Evolutionary conservation across 1,139 yeast genomes (phyloP).

Genomic region (Debaryomyces sp.): DNA sequence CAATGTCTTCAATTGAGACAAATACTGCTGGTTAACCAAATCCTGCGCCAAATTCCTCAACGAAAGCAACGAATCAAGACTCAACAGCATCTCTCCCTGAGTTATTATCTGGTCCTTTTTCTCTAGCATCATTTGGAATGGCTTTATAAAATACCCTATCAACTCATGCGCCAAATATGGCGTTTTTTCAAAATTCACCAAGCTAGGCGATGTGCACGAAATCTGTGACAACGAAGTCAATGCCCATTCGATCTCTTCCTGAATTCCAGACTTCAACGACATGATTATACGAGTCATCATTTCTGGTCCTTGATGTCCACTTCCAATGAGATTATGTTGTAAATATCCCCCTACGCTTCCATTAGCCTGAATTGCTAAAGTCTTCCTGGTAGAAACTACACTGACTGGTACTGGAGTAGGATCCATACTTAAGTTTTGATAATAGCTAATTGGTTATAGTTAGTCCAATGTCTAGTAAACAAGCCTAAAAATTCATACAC

Average conservation of each 20-base stretch:
- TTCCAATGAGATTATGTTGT: constrained; percentile 34
- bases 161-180: constrained; percentile 55
- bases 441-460: neutral
- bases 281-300: constrained; percentile 61
- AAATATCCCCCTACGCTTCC: constrained; percentile 17
- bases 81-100: constrained; percentile 41
- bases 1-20: constrained; percentile 58
- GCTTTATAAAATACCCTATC: constrained; percentile 44
- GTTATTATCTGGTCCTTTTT: constrained; percentile 24
- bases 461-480: neutral
- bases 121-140: constrained; percentile 29
- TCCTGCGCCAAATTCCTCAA: constrained; percentile 84
- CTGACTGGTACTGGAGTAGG: constrained; percentile 25
- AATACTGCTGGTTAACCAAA: constrained; percentile 75
- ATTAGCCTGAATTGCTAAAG: constrained; percentile 17
- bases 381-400: constrained; percentile 20
- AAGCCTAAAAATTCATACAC: constrained; percentile 6
- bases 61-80: constrained; percentile 68
- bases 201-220: constrained; percentile 53
- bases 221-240: constrained; percentile 59
- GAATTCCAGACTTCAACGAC: constrained; percentile 63
- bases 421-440: constrained; percentile 11
- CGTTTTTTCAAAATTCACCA: constrained; percentile 50
- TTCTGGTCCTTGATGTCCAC: constrained; percentile 57
- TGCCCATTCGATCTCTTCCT: constrained; percentile 68